Evolutionary conservation across 495 filamentous ascomycete genomes (phyloP), one percentile per base, ranked within the genome.

Genomic region (Polyplosphaeria fusca): DNA sequence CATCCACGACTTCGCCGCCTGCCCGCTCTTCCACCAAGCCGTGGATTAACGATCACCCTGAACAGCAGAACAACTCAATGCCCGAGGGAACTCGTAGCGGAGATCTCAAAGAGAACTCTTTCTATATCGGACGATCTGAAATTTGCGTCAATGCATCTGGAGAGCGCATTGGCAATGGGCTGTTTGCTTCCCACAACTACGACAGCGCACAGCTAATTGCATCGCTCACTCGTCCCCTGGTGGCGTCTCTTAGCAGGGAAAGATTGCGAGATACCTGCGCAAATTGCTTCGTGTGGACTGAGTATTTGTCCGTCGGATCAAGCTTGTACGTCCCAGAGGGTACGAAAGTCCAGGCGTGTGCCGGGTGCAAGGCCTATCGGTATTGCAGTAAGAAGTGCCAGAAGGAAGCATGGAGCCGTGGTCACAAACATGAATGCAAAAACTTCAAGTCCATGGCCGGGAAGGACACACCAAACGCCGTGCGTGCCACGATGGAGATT

Each of bases 331-430:
- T 47, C 11, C 35, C 30, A 27, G 62, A 70, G 24, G 47, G 48
- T 12, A 55, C 47, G 2, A 64, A 48, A 0, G 55, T 85, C 23
- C 80, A 76, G 57, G 74, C 72, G 24, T 90, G 86, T 68, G 74
- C 74, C 0, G 80, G 79, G 0, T 90, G 86, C 69, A 77, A 73
- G 44, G 70, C 77, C 12, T 78, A 83, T 0, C 79, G 75, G 52
- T 90, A 87, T 67, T 90, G 86, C 67, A 76, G 78, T 43, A 38
- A 87, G 85, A 63, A 66, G 1, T 88, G 85, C 62, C 85, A 87
- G 73, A 62, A 71, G 13, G 73, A 72, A 50, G 76, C 84, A 35
- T 88, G 84, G 85, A 79, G 76, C 47, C 69, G 73, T 19, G 66
- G 69, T 4, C 85, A 88, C 69, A 80, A 79, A 32, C 61, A 73